Percentiles rank a stretch among this genome's conserved stretches.
Conservation (phyloP, 805 yeast species). For the Kuraishia hungarica region DNA sequence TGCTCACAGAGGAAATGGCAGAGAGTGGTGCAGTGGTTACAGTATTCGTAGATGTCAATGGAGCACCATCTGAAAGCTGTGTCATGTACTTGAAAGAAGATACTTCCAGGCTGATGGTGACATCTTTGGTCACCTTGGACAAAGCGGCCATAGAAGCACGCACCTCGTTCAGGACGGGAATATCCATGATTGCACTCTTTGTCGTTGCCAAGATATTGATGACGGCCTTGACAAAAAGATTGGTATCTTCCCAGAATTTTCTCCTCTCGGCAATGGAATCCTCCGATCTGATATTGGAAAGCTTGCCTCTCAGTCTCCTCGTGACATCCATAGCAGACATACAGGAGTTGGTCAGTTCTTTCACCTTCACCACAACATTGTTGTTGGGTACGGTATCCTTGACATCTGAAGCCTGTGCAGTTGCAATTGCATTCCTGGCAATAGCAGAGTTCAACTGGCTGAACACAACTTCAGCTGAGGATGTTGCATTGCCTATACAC, state of each 20-base stretch:
- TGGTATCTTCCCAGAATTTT: slow-evolving; percentile 79
- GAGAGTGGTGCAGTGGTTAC: slow-evolving; percentile 21
- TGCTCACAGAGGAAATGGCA: slow-evolving; percentile 26
- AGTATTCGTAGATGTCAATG: slow-evolving; percentile 10
- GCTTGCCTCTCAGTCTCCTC: slow-evolving; percentile 47
- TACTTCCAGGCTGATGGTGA: slow-evolving; percentile 72
- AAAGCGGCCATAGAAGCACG: slow-evolving; percentile 72
- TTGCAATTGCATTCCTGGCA: slow-evolving; percentile 51
- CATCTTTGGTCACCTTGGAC: slow-evolving; percentile 86
- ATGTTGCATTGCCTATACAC: slow-evolving; percentile 52
- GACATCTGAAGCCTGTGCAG: slow-evolving; percentile 27
- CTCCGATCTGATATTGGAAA: slow-evolving; percentile 38
- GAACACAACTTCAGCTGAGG: slow-evolving; percentile 70
- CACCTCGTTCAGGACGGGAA: slow-evolving; percentile 72
- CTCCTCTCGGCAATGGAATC: slow-evolving; percentile 47
- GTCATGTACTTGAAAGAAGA: slow-evolving; percentile 4
- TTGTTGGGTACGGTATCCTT: slow-evolving; percentile 18
- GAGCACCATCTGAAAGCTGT: slow-evolving; percentile 1
- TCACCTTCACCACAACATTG: slow-evolving; percentile 53
- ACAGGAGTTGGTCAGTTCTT: slow-evolving; percentile 72
- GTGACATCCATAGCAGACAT: slow-evolving; percentile 78
- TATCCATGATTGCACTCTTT: slow-evolving; percentile 71
- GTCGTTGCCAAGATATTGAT: slow-evolving; percentile 79
- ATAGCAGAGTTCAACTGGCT: slow-evolving; percentile 65
- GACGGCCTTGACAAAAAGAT: slow-evolving; percentile 72